These are phyloP conservation scores for Fusarium sp. DNA, from an alignment of 2,329 filamentous ascomycete genomes.

Conservation along the genomic window DNA sequence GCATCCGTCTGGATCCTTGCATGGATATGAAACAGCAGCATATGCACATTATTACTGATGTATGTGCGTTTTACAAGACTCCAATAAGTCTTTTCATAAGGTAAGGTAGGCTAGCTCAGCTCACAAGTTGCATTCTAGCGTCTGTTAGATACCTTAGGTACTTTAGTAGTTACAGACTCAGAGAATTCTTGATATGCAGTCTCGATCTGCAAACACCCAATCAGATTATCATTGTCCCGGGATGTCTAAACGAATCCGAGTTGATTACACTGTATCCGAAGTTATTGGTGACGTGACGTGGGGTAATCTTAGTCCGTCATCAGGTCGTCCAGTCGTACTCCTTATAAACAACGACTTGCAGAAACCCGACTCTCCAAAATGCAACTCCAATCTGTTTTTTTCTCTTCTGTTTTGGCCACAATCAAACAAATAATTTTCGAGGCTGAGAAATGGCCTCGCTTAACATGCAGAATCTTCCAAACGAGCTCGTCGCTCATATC, in stretches of 20 bases:
- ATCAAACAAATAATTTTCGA: not conserved
- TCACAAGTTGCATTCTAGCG: too few relatives aligned
- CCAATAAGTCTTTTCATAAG: not conserved
- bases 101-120: not conserved
- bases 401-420: not conserved
- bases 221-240: not conserved
- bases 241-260: constrained; percentile 17
- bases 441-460: not conserved
- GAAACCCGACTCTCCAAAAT: not conserved
- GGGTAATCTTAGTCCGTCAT: constrained; percentile 24
- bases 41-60: not conserved
- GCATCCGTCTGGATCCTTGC: not conserved
- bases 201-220: not conserved
- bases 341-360: not conserved
- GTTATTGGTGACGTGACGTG: constrained; percentile 17
- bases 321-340: constrained; percentile 5
- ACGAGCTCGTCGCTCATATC: constrained; percentile 67
- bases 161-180: not conserved
- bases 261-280: not conserved
- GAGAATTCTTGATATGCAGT: not conserved
- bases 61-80: not conserved
- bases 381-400: not conserved
- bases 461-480: constrained; percentile 57
- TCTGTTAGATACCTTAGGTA: not conserved
- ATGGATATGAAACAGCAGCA: not conserved